Conservation (phyloP, 257 asterid species). For the Fraxinus quadrangulata region DNA sequence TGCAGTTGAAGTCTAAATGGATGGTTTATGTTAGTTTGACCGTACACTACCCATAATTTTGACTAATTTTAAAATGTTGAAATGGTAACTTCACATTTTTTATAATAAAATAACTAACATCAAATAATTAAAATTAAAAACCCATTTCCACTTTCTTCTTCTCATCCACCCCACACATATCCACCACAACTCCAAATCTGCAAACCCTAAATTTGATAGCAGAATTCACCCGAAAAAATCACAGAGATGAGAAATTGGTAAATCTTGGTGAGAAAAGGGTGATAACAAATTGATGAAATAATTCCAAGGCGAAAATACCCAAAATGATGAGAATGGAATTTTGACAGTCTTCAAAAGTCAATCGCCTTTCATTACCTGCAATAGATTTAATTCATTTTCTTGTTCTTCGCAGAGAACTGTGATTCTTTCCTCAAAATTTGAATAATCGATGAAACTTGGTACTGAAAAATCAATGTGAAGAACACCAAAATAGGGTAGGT, state of each 20-base stretch:
- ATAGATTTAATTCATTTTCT: neutral
- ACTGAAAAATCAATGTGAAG: neutral
- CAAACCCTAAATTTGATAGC: neutral
- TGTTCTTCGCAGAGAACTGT: slow-evolving; percentile 19
- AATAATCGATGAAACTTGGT: too few species aligned
- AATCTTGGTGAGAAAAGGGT: slow-evolving; percentile 22
- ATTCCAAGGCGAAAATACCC: slow-evolving; percentile 8
- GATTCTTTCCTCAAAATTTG: slow-evolving; percentile 5
- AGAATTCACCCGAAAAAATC: neutral
- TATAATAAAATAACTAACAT: too few species aligned
- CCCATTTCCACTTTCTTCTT: rapidly evolving
- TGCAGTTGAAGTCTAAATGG: too few species aligned
- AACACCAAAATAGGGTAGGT: neutral
- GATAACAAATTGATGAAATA: slow-evolving; percentile 24
- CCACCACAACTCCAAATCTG: too few species aligned
- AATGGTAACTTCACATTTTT: too few species aligned
- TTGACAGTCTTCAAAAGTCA: neutral
- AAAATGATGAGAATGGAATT: neutral
- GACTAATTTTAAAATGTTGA: too few species aligned
- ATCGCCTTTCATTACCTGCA: slow-evolving; percentile 34
- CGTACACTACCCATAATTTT: too few species aligned
- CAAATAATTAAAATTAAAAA: too few species aligned
- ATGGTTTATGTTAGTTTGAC: too few species aligned
- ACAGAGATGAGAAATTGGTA: slow-evolving; percentile 13
- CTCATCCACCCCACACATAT: too few species aligned